phyloP scores from a whole-genome alignment of 2,329 filamentous ascomycete genomes.

The Phialophora tarda region DNA sequence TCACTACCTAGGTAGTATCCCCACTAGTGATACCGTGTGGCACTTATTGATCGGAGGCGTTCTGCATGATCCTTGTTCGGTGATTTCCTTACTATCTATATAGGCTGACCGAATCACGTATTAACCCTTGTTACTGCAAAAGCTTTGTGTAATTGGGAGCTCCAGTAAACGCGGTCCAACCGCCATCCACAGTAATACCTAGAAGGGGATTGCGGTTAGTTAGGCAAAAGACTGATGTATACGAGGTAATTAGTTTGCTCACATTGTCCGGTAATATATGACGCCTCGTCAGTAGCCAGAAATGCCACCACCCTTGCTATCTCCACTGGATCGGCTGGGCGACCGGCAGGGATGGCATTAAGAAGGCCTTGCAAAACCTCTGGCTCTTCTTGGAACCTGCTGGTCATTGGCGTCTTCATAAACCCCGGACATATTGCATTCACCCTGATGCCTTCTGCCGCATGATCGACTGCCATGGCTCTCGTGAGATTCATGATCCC shows the following conservation, averaged over 20 bases:
- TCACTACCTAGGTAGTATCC: no score
- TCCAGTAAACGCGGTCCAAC: constrained; percentile 21
- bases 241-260: not conserved
- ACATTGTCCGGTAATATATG: constrained; percentile 37
- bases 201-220: not conserved
- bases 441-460: constrained; percentile 48
- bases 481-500: constrained; percentile 54
- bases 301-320: constrained; percentile 43
- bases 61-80: no score
- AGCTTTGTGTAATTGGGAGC: constrained; percentile 20
- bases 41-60: no score
- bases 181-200: constrained; percentile 25
- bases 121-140: not conserved
- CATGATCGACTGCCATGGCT: constrained; percentile 51
- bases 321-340: constrained; percentile 42
- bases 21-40: no score
- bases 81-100: no score
- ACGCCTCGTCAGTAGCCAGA: constrained; percentile 38
- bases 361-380: not conserved
- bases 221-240: not conserved
- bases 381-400: not conserved
- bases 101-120: no score
- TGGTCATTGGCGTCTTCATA: constrained; percentile 46
- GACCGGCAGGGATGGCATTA: constrained; percentile 33
- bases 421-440: constrained; percentile 52